A percentile compares a stretch with the other conserved stretches of the same genome.
phyloP scores from a whole-genome alignment of 345 rosid genomes.

The Alliaria petiolata region DNA sequence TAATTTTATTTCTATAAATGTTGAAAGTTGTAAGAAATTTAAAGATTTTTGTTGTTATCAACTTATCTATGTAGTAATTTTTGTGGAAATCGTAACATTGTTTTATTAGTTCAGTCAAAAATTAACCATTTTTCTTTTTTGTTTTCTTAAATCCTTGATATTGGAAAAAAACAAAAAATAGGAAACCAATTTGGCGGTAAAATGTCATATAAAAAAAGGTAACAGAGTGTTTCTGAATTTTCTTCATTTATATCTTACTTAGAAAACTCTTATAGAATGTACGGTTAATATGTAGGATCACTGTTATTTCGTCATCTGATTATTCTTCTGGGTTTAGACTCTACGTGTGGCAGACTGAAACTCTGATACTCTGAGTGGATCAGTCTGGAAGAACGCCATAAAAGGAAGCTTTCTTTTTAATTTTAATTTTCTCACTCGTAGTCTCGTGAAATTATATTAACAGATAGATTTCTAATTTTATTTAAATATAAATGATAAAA shows the following conservation, averaged over 20 bases:
- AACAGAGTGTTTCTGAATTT: constrained; percentile 26
- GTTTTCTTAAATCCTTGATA: not conserved
- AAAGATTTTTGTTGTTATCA: not conserved
- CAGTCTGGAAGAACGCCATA: constrained; percentile 20
- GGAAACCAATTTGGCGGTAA: constrained; percentile 32
- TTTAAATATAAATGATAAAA: constrained; percentile 9
- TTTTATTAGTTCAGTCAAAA: not conserved
- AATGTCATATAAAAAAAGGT: constrained; percentile 33
- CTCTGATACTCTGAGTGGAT: constrained; percentile 28
- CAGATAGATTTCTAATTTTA: not conserved
- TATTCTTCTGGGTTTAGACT: constrained; percentile 19
- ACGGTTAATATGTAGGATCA: not conserved
- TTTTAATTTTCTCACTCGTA: constrained; percentile 9
- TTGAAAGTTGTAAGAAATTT: not conserved
- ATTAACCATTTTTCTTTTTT: not conserved
- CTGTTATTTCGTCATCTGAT: not conserved
- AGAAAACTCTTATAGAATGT: constrained; percentile 1
- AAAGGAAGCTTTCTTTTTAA: constrained; percentile 10
- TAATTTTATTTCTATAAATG: not conserved
- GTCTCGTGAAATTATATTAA: not conserved
- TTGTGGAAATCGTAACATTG: not conserved
- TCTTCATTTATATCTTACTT: not conserved
- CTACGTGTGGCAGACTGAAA: constrained; percentile 23
- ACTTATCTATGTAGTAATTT: not conserved
- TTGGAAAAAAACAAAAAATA: not conserved